Evolutionary conservation across 345 rosid species (phyloP).

Genomic region (Psidium guajava): DNA sequence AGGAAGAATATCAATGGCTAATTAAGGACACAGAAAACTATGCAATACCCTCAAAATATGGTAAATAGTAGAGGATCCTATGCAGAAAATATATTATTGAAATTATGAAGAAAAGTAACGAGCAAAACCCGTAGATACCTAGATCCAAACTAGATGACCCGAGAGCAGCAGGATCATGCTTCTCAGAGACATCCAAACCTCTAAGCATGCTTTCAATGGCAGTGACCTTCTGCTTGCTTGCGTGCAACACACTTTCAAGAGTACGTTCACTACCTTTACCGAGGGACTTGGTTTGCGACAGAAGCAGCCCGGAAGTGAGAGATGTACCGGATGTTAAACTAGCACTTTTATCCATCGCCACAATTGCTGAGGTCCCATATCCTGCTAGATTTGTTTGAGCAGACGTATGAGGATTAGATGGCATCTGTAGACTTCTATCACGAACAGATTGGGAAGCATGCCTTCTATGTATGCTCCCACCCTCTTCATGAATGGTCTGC

Average conservation of each 20-base stretch:
- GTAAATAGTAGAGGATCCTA: not conserved
- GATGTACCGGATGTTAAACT: slow-evolving; percentile 58
- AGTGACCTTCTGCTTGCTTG: slow-evolving; percentile 97
- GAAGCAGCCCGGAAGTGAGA: slow-evolving; percentile 65
- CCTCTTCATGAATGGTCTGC: slow-evolving; percentile 91
- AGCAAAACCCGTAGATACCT: slow-evolving; percentile 33
- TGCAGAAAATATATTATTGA: not conserved
- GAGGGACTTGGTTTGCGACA: slow-evolving; percentile 62
- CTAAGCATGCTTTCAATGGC: slow-evolving; percentile 99
- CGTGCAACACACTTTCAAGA: slow-evolving; percentile 87
- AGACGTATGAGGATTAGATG: slow-evolving; percentile 44
- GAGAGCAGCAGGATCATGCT: slow-evolving; percentile 65
- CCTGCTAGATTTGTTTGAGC: slow-evolving; percentile 53
- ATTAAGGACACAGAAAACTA: slow-evolving; percentile 9
- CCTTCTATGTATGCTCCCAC: slow-evolving; percentile 88
- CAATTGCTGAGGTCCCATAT: slow-evolving; percentile 93
- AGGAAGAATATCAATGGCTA: slow-evolving; percentile 49
- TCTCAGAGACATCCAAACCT: slow-evolving; percentile 84
- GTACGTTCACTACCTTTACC: slow-evolving; percentile 78
- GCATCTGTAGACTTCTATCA: slow-evolving; percentile 65
- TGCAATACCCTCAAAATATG: not conserved
- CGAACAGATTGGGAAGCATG: slow-evolving; percentile 95
- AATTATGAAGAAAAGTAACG: not conserved
- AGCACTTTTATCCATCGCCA: slow-evolving; percentile 91
- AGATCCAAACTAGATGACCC: slow-evolving; percentile 95